These are phyloP conservation scores for Multifurca ochricompacta DNA, from an alignment of 768 basidiomycete species.

Conservation along the genomic window DNA sequence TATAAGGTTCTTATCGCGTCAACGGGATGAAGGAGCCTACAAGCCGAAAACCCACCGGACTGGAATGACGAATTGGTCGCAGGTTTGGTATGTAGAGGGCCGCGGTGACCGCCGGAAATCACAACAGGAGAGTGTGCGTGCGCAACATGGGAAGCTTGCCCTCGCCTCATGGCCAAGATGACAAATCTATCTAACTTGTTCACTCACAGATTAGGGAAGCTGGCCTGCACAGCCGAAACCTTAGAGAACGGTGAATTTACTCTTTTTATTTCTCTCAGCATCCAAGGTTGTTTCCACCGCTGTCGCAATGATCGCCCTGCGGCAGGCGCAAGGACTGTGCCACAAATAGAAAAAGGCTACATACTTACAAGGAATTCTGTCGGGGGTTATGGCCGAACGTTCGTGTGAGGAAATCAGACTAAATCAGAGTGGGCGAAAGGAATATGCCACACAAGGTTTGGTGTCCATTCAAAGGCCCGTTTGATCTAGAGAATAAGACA, in stretches of 20 bases:
- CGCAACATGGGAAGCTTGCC: constrained; percentile 1
- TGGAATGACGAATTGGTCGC: background rate
- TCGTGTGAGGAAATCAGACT: background rate
- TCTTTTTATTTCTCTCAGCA: background rate
- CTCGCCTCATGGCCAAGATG: background rate
- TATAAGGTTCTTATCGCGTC: background rate
- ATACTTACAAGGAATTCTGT: background rate
- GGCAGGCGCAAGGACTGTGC: constrained; percentile 1
- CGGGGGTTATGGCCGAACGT: background rate
- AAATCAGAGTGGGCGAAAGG: background rate
- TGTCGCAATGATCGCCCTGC: background rate
- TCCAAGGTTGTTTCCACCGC: background rate
- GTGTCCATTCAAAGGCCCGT: background rate
- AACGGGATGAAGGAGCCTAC: background rate
- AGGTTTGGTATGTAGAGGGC: background rate
- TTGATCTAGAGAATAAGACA: background rate
- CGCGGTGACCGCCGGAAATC: background rate
- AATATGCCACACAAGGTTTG: background rate
- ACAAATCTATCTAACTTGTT: background rate
- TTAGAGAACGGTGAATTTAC: background rate
- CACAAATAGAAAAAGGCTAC: background rate
- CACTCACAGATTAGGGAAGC: background rate
- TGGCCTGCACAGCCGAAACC: background rate
- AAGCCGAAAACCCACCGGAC: background rate
- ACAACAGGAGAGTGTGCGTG: background rate